phyloP scores from a whole-genome alignment of 352 stramenopile genomes.

The Blastocystis sp. region DNA sequence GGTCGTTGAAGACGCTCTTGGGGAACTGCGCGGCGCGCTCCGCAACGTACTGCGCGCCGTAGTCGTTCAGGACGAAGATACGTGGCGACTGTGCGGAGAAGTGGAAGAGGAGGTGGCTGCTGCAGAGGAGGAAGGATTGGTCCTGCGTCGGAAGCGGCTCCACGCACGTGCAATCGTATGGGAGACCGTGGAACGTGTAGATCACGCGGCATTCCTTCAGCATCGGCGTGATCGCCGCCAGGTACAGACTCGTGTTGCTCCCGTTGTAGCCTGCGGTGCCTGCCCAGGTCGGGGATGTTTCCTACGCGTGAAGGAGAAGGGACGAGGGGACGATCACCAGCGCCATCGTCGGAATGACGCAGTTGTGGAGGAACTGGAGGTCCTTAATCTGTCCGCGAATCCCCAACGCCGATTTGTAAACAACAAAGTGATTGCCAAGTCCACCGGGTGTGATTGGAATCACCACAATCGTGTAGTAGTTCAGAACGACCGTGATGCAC shows the following conservation, averaged over 20 bases:
- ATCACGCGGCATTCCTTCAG: background rate
- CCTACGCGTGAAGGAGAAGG: background rate
- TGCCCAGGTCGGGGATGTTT: slow-evolving; percentile 19
- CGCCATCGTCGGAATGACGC: slow-evolving; percentile 19
- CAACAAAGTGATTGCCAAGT: slow-evolving; percentile 18
- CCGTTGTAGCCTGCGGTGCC: slow-evolving; percentile 36
- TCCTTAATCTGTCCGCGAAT: slow-evolving; percentile 40
- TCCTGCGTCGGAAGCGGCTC: background rate
- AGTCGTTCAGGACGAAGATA: slow-evolving; percentile 21
- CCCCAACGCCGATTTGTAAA: slow-evolving; percentile 9
- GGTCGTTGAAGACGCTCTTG: background rate
- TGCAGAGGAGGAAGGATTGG: background rate
- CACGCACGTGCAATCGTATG: slow-evolving; percentile 18
- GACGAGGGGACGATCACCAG: background rate
- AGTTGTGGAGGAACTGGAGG: slow-evolving; percentile 15
- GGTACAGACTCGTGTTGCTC: slow-evolving; percentile 1
- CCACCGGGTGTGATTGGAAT: background rate
- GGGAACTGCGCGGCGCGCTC: background rate
- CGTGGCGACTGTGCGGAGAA: background rate
- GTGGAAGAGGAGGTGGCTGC: slow-evolving; percentile 11
- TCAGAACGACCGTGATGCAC: slow-evolving; percentile 20
- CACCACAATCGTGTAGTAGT: slow-evolving; percentile 28
- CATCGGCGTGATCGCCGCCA: background rate
- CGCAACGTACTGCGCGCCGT: background rate
- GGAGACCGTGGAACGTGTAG: slow-evolving; percentile 23